phyloP scores from a whole-genome alignment of 148 eudicot genomes.

The Spergularia bocconei region DNA sequence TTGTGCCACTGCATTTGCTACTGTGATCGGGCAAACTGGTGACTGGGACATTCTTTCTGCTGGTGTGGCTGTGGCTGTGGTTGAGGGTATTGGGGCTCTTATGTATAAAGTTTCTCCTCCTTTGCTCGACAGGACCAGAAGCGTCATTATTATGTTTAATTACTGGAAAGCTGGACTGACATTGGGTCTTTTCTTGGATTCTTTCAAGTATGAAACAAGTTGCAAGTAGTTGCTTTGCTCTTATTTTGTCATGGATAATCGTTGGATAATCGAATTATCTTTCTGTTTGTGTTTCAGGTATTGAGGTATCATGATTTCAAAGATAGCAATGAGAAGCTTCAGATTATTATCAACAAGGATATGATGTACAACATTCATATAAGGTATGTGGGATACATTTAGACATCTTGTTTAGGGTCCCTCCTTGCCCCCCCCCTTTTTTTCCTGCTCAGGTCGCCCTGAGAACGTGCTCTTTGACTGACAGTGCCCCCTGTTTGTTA shows the following conservation, averaged over 20 bases:
- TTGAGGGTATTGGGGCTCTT: constrained; percentile 91
- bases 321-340: constrained; percentile 3
- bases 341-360: constrained; percentile 3
- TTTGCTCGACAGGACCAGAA: constrained; percentile 37
- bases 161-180: constrained; percentile 89
- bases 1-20: constrained; percentile 86
- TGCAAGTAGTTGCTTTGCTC: neutral
- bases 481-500: neutral
- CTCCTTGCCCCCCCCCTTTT: too few species aligned
- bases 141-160: constrained; percentile 57
- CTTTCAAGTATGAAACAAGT: constrained; percentile 63
- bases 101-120: constrained; percentile 63
- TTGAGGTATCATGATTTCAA: constrained; percentile 16
- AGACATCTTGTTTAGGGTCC: constrained; percentile 5
- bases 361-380: neutral
- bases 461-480: neutral
- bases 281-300: constrained; percentile 23
- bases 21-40: constrained; percentile 91
- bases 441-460: neutral
- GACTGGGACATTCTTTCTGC: constrained; percentile 95
- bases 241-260: neutral
- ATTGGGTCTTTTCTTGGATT: constrained; percentile 88
- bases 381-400: constrained; percentile 9
- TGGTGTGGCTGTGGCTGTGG: constrained; percentile 75
- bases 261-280: constrained; percentile 8